phyloP scores from a whole-genome alignment of 495 filamentous ascomycete genomes.

The Cryomyces minteri region DNA sequence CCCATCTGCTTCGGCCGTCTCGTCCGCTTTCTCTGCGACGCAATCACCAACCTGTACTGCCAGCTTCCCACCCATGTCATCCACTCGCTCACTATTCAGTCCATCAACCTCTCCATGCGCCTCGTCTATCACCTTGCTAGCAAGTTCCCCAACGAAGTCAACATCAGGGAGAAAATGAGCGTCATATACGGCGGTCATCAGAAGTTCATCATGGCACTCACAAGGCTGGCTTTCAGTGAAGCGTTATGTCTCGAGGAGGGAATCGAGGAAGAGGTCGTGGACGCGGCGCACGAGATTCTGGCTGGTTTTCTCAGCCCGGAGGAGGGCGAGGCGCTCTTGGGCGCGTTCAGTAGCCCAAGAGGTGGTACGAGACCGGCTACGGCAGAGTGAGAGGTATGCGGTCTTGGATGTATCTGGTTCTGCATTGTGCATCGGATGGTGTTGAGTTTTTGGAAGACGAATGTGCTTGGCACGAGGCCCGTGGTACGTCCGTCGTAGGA shows the following conservation, averaged over 20 bases:
- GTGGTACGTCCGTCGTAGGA: too few relatives aligned
- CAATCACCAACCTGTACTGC: conserved; percentile 41
- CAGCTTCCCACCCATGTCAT: conserved; percentile 12
- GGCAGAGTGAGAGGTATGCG: too few relatives aligned
- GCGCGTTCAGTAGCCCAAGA: conserved; percentile 28
- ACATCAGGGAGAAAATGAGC: conserved; percentile 37
- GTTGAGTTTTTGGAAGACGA: too few relatives aligned
- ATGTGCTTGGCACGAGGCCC: too few relatives aligned
- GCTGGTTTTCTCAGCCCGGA: conserved; percentile 48
- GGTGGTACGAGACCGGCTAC: too few relatives aligned
- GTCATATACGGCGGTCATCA: conserved; percentile 39
- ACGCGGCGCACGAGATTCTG: conserved; percentile 44
- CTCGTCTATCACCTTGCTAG: conserved; percentile 39
- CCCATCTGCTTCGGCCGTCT: conserved; percentile 36
- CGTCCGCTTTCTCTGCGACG: conserved; percentile 42
- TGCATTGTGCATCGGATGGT: too few relatives aligned
- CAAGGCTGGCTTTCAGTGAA: conserved; percentile 49
- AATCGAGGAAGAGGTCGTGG: conserved; percentile 46
- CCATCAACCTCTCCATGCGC: conserved; percentile 43
- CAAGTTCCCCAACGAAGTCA: conserved; percentile 26
- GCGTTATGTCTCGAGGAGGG: conserved; percentile 40
- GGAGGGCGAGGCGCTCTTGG: conserved; percentile 46
- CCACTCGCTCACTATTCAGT: conserved; percentile 16
- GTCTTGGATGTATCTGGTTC: too few relatives aligned
- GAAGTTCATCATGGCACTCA: conserved; percentile 46